Conservation (phyloP, 495 filamentous ascomycete genomes). For the Friedmanniomyces simplex region DNA sequence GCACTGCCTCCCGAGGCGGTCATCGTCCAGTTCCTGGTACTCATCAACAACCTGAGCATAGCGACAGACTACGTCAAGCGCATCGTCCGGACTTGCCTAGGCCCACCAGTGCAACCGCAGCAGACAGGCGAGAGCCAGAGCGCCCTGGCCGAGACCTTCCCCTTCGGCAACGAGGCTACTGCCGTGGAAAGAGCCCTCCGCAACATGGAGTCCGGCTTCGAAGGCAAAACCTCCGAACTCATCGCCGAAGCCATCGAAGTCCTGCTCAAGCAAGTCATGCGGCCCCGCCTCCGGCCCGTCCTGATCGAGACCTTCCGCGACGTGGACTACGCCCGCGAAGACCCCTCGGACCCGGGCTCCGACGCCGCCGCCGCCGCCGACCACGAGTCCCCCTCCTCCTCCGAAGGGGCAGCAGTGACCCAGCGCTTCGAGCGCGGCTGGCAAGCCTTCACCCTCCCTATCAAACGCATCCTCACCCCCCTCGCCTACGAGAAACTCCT, state of each 20-base stretch:
- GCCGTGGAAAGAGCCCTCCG: constrained; percentile 57
- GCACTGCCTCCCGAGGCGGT: constrained; percentile 72
- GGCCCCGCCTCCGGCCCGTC: constrained; percentile 73
- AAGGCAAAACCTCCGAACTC: constrained; percentile 66
- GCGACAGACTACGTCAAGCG: constrained; percentile 79
- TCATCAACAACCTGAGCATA: constrained; percentile 91
- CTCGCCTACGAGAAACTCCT: constrained; percentile 61
- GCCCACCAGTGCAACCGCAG: constrained; percentile 24
- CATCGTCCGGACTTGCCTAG: constrained; percentile 61
- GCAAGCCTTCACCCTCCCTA: constrained; percentile 71
- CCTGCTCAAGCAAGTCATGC: constrained; percentile 78
- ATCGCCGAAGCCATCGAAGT: constrained; percentile 72
- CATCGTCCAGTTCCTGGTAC: constrained; percentile 73
- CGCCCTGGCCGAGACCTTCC: constrained; percentile 57
- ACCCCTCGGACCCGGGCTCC: constrained; percentile 39
- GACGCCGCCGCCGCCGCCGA: constrained; percentile 24
- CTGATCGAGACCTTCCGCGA: constrained; percentile 84
- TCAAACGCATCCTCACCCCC: constrained; percentile 74
- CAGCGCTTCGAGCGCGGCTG: constrained; percentile 69
- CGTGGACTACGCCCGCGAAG: constrained; percentile 63
- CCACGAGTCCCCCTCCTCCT: constrained; percentile 34
- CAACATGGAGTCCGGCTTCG: constrained; percentile 59
- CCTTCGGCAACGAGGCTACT: constrained; percentile 60
- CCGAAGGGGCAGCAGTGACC: constrained; percentile 48
- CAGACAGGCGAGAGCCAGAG: constrained; percentile 8